Evolutionary conservation across 176 grass and related monocot species (phyloP), one percentile per base, ranked within the genome.

Genomic region (Zizania latifolia): DNA sequence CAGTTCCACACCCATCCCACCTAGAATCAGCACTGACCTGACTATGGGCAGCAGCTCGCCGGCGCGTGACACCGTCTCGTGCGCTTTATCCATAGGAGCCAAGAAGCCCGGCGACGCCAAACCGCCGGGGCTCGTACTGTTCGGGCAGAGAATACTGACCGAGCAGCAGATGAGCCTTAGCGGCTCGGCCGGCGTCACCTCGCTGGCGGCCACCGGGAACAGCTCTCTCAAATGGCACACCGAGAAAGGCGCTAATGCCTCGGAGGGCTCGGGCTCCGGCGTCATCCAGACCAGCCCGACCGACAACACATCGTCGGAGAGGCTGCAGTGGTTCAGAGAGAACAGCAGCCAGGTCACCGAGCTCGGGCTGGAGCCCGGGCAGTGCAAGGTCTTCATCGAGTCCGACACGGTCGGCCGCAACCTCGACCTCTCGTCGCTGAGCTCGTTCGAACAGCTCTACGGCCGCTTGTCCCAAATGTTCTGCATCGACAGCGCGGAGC

Each of bases 381-480:
- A 92, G 40, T 99, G 94, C 82, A 92, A 94, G 84, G 89, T 92
- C 66, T 98, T 91, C 82, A 62, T 93, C 37, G 90, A 98, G 62
- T 89, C 86, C 0, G 94, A 98, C 36, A 72, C 88, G 76, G 77
- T 98, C 7, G 94, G 94, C 56, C 86, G 91, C 28, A 88, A 86
- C n/a, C 88, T 98, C 12, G 91, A 94, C 31, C 83, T 92, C 69
- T 86, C 84, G 29, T 63, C 64, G 43, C 72, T 98, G 19, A 12
- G 43, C 48, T 94, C 91, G 12, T 94, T 94, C 56, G 91, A 98
- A 13, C 86, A 94, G 55, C 78, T 98, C 6, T 90, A 94, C 56
- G 27, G 30, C 24, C 86, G 83, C 76, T 23, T 98, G 56, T 88
- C 84, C 41, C 84, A 94, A 24, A 90, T 94, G 89, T 90, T 92